Percentiles rank a stretch among this genome's conserved stretches.
phyloP scores from a whole-genome alignment of 129 eudicot species.

The Deinandra increscens region DNA sequence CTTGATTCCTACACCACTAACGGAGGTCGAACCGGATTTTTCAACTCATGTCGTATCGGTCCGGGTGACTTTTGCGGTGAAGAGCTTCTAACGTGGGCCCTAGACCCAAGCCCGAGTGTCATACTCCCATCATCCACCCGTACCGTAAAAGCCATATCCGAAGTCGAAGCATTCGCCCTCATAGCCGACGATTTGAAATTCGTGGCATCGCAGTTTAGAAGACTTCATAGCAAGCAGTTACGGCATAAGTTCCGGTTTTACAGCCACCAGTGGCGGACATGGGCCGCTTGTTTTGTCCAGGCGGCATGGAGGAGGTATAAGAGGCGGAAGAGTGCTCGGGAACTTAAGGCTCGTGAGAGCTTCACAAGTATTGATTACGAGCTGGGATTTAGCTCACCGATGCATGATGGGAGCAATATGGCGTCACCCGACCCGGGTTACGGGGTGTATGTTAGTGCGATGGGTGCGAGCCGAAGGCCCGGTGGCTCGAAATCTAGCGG shows the following conservation, averaged over 20 bases:
- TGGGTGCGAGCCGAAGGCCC: constrained; percentile 39
- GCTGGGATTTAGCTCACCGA: constrained; percentile 12
- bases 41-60: constrained; percentile 46
- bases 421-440: constrained; percentile 46
- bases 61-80: constrained; percentile 57
- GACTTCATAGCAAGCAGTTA: constrained; percentile 45
- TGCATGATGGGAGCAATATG: constrained; percentile 14
- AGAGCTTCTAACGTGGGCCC: constrained; percentile 56
- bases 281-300: constrained; percentile 87
- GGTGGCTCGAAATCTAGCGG: constrained; percentile 33
- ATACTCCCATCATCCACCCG: constrained; percentile 58
- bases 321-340: constrained; percentile 42
- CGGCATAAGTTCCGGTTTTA: constrained; percentile 84
- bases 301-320: constrained; percentile 61
- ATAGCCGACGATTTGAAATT: constrained; percentile 49
- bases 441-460: constrained; percentile 38
- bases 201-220: constrained; percentile 42
- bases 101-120: constrained; percentile 49
- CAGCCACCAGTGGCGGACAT: constrained; percentile 93
- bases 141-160: constrained; percentile 50
- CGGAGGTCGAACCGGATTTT: constrained; percentile 62
- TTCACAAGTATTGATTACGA: constrained; percentile 29
- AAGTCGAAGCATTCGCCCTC: constrained; percentile 59
- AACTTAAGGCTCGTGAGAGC: constrained; percentile 47
- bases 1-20: constrained; percentile 55